Percentiles rank a stretch among this genome's conserved stretches.
phyloP scores from a whole-genome alignment of 2,329 filamentous ascomycete species.

The Penicillium occitanis region DNA sequence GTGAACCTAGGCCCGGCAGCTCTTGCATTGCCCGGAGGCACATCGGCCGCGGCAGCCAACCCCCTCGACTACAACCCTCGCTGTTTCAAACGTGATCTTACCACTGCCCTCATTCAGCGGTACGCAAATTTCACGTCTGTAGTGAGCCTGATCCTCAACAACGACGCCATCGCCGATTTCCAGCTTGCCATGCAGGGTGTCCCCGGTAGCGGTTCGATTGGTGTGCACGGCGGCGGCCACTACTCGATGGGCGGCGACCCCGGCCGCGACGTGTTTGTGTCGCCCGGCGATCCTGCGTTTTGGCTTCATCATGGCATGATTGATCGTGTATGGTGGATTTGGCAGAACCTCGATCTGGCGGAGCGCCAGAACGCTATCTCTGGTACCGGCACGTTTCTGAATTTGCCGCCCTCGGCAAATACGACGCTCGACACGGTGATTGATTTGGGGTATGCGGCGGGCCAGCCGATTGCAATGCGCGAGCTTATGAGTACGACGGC shows the following conservation, averaged over 20 bases:
- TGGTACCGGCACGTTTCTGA: conserved; percentile 18
- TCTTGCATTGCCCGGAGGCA: conserved; percentile 24
- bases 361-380: conserved; percentile 16
- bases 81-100: conserved; percentile 33
- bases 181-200: conserved; percentile 27
- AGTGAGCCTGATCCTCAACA: conserved; percentile 24
- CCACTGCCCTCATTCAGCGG: conserved; percentile 21
- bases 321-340: conserved; percentile 50
- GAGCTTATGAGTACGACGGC: conserved; percentile 22
- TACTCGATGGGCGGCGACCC: conserved; percentile 48
- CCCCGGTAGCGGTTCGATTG: conserved; percentile 36
- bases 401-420: conserved; percentile 25
- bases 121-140: conserved; percentile 26
- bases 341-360: conserved; percentile 42
- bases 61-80: conserved; percentile 34
- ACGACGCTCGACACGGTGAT: conserved; percentile 30
- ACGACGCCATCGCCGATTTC: conserved; percentile 28
- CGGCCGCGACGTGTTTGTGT: conserved; percentile 46
- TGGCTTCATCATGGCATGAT: conserved; percentile 50
- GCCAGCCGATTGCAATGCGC: conserved; percentile 21
- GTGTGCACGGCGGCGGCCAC: conserved; percentile 49
- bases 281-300: conserved; percentile 48
- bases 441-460: conserved; percentile 25
- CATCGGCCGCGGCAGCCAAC: neutral
- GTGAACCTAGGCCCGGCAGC: conserved; percentile 34